A percentile compares a stretch with the other conserved stretches of the same genome.
Evolutionary conservation across 768 basidiomycete genomes (phyloP).

Genomic region (Melanogaster broomeanus): DNA sequence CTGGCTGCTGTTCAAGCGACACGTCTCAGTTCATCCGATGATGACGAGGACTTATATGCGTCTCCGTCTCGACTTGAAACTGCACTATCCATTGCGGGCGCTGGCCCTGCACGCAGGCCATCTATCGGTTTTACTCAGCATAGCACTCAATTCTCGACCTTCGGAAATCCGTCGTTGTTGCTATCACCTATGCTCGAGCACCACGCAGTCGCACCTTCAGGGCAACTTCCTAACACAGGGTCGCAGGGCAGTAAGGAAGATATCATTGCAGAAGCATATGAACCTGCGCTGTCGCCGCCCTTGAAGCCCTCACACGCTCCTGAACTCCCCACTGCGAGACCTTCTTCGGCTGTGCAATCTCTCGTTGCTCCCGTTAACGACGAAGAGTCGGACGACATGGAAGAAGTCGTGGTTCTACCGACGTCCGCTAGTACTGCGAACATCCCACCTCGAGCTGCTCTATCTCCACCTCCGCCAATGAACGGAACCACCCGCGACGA

Average conservation of each 20-base stretch:
- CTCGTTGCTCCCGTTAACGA: neutral
- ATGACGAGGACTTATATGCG: constrained; percentile 50
- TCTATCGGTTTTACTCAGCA: constrained; percentile 13
- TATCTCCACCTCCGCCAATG: constrained; percentile 15
- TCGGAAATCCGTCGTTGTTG: constrained; percentile 41
- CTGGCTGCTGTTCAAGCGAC: neutral
- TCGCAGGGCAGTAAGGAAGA: constrained; percentile 1
- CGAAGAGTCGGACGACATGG: constrained; percentile 37
- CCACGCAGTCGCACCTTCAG: neutral
- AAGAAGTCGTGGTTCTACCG: constrained; percentile 24
- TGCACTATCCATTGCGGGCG: constrained; percentile 65
- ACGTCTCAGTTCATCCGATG: constrained; percentile 13
- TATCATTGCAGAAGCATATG: neutral
- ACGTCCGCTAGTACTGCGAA: neutral
- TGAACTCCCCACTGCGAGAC: neutral
- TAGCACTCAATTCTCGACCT: constrained; percentile 26
- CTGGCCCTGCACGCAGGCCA: constrained; percentile 38
- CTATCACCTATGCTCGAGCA: constrained; percentile 10
- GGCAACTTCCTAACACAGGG: neutral
- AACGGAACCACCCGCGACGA: constrained; percentile 15
- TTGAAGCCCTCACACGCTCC: neutral
- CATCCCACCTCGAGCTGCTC: neutral
- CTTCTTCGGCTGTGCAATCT: neutral
- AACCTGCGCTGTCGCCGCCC: constrained; percentile 6
- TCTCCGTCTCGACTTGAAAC: constrained; percentile 64